Evolutionary conservation across 2,329 filamentous ascomycete genomes (phyloP).

Genomic region (Fonsecaea erecta): DNA sequence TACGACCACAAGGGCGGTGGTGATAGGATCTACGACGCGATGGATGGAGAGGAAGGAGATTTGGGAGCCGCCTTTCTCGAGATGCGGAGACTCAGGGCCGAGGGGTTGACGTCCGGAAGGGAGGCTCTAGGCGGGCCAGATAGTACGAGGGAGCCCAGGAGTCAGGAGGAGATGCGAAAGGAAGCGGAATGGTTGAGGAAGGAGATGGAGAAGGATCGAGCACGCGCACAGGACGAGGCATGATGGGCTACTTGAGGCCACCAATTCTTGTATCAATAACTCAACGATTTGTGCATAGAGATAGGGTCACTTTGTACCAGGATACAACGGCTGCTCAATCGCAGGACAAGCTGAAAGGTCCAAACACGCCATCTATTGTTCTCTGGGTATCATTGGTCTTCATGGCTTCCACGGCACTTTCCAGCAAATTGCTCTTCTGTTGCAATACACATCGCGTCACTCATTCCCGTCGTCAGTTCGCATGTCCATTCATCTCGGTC

Average conservation of each 20-base stretch:
- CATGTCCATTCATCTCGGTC: slow-evolving; percentile 19
- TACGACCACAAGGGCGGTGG: slow-evolving; percentile 61
- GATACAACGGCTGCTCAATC: background rate
- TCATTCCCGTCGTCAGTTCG: slow-evolving; percentile 1
- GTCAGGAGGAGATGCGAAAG: slow-evolving; percentile 73
- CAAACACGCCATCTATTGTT: slow-evolving; percentile 11
- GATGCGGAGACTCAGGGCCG: slow-evolving; percentile 40
- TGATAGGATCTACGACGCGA: slow-evolving; percentile 79
- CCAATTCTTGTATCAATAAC: background rate
- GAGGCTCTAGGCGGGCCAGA: slow-evolving; percentile 64
- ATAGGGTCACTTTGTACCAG: background rate
- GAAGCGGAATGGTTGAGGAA: slow-evolving; percentile 73
- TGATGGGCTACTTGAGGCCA: slow-evolving; percentile 7
- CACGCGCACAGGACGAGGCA: slow-evolving; percentile 19
- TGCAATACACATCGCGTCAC: background rate
- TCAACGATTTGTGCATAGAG: background rate
- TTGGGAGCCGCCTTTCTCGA: slow-evolving; percentile 73
- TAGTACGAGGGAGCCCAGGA: slow-evolving; percentile 73
- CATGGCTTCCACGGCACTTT: background rate
- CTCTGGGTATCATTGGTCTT: slow-evolving; percentile 21
- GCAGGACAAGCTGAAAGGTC: background rate
- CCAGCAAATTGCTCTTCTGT: slow-evolving; percentile 5
- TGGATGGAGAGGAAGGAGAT: slow-evolving; percentile 86
- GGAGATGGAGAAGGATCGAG: slow-evolving; percentile 55
- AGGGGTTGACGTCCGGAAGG: slow-evolving; percentile 40